Evolutionary conservation across 2,329 filamentous ascomycete species (phyloP), one percentile per base, ranked within the genome.

Genomic region (Phoma sp.): DNA sequence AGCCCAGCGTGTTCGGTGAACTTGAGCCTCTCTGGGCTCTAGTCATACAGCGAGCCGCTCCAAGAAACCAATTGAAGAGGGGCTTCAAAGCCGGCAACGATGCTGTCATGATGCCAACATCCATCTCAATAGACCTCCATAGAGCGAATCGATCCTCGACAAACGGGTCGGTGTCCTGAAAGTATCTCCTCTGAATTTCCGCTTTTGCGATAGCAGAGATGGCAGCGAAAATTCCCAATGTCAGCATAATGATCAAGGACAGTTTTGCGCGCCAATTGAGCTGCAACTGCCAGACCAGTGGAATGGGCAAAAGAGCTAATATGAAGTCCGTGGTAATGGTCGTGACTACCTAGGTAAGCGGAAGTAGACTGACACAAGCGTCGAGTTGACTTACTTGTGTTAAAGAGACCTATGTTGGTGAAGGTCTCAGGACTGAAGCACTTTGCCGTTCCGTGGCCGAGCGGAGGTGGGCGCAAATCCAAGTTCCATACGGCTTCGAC

Each of bases 121-220:
- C 75, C 24, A 80, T 70, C 54, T 81, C 78, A 45, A 80, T 72
- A 54, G 71, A 75, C 57, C 77, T 76, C 78, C 78, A 80, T 9
- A 80, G 68, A n/a, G 75, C 76, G 63, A 79, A 80, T 4, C 63
- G 63, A 55, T 78, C 71, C 41, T 68, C 47, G 41, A 73, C 75
- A 8, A 67, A 72, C 30, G 67, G 71, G 51, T 80, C 77, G 0
- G 59, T 60, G 10, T 75, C 65, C 0, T 52, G 33, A 41, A 78
- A 63, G 45, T 76, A 70, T 14, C 52, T 64, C 33, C 64, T 69
- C 59, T 80, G 78, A 14, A 70, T 66, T 6, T 73, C 61, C 1
- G 75, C 70, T 57, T 80, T 80, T 36, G 78, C 62, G 25, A 79
- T 78, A 1, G 75, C 76, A 25, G 77, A 77, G 2, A 69, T 72